Percentiles rank a stretch among this genome's conserved stretches.
Conservation (phyloP, 2,329 filamentous ascomycete genomes). For the Botrytis fabae region DNA sequence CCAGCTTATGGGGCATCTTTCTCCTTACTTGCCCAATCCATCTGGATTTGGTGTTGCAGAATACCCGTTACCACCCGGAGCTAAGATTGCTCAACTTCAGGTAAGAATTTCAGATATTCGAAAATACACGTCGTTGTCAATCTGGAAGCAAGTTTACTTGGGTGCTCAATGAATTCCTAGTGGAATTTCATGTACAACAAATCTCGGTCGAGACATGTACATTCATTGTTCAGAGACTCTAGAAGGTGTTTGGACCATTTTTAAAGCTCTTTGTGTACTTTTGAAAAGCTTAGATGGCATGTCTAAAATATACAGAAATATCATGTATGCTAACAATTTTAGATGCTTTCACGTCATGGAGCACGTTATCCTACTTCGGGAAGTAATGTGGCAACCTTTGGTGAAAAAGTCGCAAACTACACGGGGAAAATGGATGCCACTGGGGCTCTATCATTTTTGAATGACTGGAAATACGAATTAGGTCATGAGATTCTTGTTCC, state of each 20-base stretch:
- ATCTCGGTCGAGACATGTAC: background rate
- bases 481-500: conserved; percentile 72
- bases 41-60: conserved; percentile 71
- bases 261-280: background rate
- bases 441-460: conserved; percentile 64
- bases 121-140: background rate
- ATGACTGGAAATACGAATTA: conserved; percentile 67
- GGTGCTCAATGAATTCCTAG: background rate
- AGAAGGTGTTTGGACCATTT: background rate
- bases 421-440: conserved; percentile 56
- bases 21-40: conserved; percentile 68
- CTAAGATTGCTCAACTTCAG: conserved; percentile 68
- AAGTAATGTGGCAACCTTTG: conserved; percentile 56
- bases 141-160: background rate
- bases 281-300: background rate
- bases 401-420: conserved; percentile 57
- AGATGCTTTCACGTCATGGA: conserved; percentile 74
- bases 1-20: conserved; percentile 66
- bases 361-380: conserved; percentile 68
- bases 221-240: background rate
- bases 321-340: conserved; percentile 33
- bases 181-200: background rate
- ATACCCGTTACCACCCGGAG: conserved; percentile 64
- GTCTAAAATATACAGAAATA: background rate
- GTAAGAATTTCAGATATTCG: conserved; percentile 32